Evolutionary conservation across 306 rosid species (phyloP), one percentile per base, ranked within the genome.

Genomic region (Betula pendula): DNA sequence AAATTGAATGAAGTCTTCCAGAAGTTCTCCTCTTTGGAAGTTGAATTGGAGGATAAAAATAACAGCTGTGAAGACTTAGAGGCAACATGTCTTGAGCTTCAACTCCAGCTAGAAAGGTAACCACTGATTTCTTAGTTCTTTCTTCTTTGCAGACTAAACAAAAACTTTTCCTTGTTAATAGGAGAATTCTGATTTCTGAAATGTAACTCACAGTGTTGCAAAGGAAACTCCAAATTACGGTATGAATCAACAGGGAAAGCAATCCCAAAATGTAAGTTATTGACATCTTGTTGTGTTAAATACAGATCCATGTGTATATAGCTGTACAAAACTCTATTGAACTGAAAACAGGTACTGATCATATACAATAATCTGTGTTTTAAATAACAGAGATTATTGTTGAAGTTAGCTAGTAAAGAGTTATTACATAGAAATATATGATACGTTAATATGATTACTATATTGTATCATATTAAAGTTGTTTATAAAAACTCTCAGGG

Each of bases 81-180:
- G 86, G 81, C 91, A 48, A 89, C 92, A 6, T 91, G 97, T 77
- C 90, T 91, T 27, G 97, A 91, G 77, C 97, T 91, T 82, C 94
- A 91, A 82, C 97, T 91, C 68, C 97, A 91, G 79, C 84, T 89
- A n/a, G 94, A 91, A 84, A 91, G 94, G 97, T 91, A 83, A 81
- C 16, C 47, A 55, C 24, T 42, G 8, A 52, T 60, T 58, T 75
- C 50, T 15, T 48, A 12, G 50, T 38, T 51, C 68, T 73, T 71
- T 6, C 33, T 59, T 72, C 16, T 66, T 68, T 14, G 43, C 74
- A 66, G 77, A 48, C 69, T 45, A 68, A 60, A 51, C 59, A 14
- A 55, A 27, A 17, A 8, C 6, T 70, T 65, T 45, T 68, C 27
- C 45, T 62, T 53, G 19, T 66, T 13, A 47, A 22, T 67, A 31